phyloP scores from a whole-genome alignment of 306 rosid species.

The Pterocarpus santalinus region DNA sequence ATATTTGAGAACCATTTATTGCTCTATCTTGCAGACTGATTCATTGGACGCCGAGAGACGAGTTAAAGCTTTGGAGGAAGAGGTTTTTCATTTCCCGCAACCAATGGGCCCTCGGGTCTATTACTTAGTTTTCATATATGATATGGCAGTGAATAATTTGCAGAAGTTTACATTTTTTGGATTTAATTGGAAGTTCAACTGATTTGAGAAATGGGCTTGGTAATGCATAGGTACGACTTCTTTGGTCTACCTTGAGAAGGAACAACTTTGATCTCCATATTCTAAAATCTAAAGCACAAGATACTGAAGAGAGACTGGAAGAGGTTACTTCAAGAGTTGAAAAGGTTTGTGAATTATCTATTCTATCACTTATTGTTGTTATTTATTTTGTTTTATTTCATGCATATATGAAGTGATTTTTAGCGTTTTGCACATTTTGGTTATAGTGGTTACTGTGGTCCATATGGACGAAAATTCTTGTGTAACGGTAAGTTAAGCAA shows the following conservation, averaged over 20 bases:
- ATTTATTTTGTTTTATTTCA: too few relatives aligned
- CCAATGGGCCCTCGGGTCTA: not conserved
- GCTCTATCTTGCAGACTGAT: conserved; percentile 53
- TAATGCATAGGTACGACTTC: conserved; percentile 73
- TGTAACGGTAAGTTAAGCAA: too few relatives aligned
- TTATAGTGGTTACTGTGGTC: too few relatives aligned
- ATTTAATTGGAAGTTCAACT: conserved; percentile 52
- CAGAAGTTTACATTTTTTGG: not conserved
- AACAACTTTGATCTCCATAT: conserved; percentile 84
- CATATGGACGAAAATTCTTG: too few relatives aligned
- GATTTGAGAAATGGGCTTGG: conserved; percentile 64
- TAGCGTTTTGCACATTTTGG: too few relatives aligned
- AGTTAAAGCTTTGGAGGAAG: conserved; percentile 67
- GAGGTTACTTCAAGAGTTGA: conserved; percentile 64
- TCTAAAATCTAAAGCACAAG: conserved; percentile 65
- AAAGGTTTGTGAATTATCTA: conserved; percentile 58
- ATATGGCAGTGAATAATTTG: not conserved
- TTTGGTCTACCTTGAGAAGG: conserved; percentile 79
- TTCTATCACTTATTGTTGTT: conserved; percentile 8
- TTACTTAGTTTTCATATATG: not conserved
- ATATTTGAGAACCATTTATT: conserved; percentile 15
- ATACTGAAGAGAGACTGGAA: conserved; percentile 63
- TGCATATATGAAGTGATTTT: too few relatives aligned
- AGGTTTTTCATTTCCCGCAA: conserved; percentile 55
- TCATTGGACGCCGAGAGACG: conserved; percentile 53